These are phyloP conservation scores for Yamadazyma phyllophila DNA, from an alignment of 805 yeast species.

Conservation along the genomic window DNA sequence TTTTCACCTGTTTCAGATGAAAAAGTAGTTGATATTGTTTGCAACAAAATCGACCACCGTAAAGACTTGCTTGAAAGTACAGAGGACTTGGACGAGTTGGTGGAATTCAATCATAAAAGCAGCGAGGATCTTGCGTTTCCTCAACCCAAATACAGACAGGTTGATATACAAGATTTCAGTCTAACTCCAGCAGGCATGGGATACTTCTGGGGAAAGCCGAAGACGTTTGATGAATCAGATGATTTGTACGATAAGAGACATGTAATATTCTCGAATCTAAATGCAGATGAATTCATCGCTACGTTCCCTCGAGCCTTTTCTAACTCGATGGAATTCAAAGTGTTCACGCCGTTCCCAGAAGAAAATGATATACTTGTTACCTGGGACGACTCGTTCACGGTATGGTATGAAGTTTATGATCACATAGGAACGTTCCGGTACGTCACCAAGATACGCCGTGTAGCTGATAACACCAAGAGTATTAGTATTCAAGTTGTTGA, in stretches of 20 bases:
- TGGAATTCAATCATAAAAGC: conserved; percentile 1
- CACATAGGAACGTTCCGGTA: conserved; percentile 28
- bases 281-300: conserved; percentile 3
- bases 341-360: conserved; percentile 22
- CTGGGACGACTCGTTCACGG: conserved; percentile 32
- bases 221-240: neutral
- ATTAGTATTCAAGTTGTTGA: conserved; percentile 21
- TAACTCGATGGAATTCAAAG: conserved; percentile 21
- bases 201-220: conserved; percentile 24
- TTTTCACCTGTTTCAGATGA: conserved; percentile 27
- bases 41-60: conserved; percentile 17
- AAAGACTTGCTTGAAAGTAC: conserved; percentile 8
- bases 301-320: conserved; percentile 21
- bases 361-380: conserved; percentile 8
- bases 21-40: conserved; percentile 26
- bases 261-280: conserved; percentile 9
- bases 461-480: conserved; percentile 4
- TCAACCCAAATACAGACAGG: conserved; percentile 20
- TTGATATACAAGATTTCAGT: conserved; percentile 26
- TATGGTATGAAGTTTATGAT: conserved; percentile 40
- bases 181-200: conserved; percentile 31
- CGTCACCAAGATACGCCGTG: conserved; percentile 28
- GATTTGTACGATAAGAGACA: conserved; percentile 12
- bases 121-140: conserved; percentile 18
- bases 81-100: neutral